A percentile compares a stretch with the other conserved stretches of the same genome.
Conservation (phyloP, 441 rosid species). For the Hura crepitans region DNA sequence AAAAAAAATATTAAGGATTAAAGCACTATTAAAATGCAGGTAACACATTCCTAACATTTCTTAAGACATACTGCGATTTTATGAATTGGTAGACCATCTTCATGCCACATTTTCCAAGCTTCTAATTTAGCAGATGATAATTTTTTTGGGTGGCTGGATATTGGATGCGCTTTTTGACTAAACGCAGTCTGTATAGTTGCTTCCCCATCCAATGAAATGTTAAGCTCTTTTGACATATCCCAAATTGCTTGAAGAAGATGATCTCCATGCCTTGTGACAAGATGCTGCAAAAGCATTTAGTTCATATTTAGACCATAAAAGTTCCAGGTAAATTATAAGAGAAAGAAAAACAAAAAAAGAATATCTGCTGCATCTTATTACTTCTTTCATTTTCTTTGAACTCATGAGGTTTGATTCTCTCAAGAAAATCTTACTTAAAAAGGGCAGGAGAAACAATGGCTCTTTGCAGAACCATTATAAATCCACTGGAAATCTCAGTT, state of each 20-base stretch:
- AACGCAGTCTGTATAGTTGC: constrained; percentile 15
- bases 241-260: constrained; percentile 37
- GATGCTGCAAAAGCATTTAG: constrained; percentile 39
- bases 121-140: constrained; percentile 38
- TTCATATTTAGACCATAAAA: constrained; percentile 9
- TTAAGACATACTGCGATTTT: constrained; percentile 38
- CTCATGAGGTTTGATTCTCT: neutral
- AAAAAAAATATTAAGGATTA: constrained; percentile 6
- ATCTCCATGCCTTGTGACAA: constrained; percentile 37
- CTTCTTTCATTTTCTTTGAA: neutral
- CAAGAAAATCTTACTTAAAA: neutral
- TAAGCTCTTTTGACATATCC: constrained; percentile 32
- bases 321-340: neutral
- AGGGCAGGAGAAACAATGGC: neutral
- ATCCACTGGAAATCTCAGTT: neutral
- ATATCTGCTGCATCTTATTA: neutral
- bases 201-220: constrained; percentile 44
- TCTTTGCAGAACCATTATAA: neutral
- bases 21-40: neutral
- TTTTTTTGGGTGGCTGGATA: constrained; percentile 23
- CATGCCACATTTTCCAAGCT: constrained; percentile 53
- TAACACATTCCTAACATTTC: neutral
- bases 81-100: constrained; percentile 38
- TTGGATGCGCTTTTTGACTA: constrained; percentile 17
- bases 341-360: too few species aligned